phyloP scores from a whole-genome alignment of 78 protist genomes.

The Reticulomyxa filosa region DNA sequence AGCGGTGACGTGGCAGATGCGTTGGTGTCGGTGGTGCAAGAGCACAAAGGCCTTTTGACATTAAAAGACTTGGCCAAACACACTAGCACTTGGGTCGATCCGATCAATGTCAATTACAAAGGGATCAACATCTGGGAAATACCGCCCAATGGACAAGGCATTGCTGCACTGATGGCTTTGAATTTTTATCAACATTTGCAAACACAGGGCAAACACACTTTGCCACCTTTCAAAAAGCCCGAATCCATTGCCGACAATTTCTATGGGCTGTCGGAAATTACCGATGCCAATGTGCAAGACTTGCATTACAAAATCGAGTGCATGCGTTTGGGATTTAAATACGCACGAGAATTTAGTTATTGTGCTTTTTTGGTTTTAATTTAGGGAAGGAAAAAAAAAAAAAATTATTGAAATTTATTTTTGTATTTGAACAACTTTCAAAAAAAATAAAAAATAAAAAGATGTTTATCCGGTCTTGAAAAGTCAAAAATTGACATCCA shows the following conservation, averaged over 20 bases:
- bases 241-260: too few relatives aligned
- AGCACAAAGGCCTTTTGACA: conserved; percentile 36
- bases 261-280: too few relatives aligned
- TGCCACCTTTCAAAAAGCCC: too few relatives aligned
- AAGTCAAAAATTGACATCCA: too few relatives aligned
- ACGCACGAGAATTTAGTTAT: background rate
- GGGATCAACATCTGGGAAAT: conserved; percentile 29
- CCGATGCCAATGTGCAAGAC: too few relatives aligned
- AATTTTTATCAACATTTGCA: conserved; percentile 7
- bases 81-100: conserved; percentile 8
- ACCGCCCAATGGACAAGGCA: conserved; percentile 67
- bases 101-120: conserved; percentile 22
- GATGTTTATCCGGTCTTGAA: too few relatives aligned
- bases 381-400: background rate
- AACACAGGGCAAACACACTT: background rate
- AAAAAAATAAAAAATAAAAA: too few relatives aligned
- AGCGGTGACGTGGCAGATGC: conserved; percentile 37
- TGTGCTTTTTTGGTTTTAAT: background rate
- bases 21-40: conserved; percentile 17
- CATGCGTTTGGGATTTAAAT: too few relatives aligned
- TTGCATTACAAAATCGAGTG: too few relatives aligned
- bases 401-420: too few relatives aligned
- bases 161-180: conserved; percentile 51
- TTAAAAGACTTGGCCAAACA: conserved; percentile 36
- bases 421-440: too few relatives aligned